These are phyloP conservation scores for Boletus insuetus DNA, from an alignment of 768 basidiomycete genomes.

Conservation along the genomic window DNA sequence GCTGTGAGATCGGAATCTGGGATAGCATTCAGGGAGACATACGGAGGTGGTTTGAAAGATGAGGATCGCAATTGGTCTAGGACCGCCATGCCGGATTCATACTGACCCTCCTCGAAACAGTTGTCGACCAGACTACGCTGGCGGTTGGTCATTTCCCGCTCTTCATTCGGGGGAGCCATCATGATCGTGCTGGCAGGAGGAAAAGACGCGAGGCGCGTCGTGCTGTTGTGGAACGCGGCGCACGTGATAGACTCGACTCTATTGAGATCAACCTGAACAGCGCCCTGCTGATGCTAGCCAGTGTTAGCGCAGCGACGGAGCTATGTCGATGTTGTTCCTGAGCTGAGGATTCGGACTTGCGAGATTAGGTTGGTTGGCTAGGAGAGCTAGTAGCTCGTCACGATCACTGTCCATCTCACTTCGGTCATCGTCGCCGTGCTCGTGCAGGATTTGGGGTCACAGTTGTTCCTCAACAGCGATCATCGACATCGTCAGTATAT, in stretches of 20 bases:
- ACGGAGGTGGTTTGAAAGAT: slow-evolving; percentile 59
- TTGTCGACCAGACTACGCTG: slow-evolving; percentile 63
- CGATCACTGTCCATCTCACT: background rate
- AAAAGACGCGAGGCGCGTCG: slow-evolving; percentile 6
- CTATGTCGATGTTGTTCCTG: too few relatives aligned
- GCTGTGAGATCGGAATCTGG: slow-evolving; percentile 12
- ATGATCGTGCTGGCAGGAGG: background rate
- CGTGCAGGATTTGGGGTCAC: slow-evolving; percentile 1
- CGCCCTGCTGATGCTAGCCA: too few relatives aligned
- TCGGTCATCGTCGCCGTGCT: slow-evolving; percentile 1
- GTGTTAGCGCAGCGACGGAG: too few relatives aligned
- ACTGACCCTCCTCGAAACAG: slow-evolving; percentile 76
- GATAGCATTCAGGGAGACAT: slow-evolving; percentile 28
- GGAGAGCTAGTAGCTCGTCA: too few relatives aligned
- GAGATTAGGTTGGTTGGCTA: background rate
- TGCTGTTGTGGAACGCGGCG: slow-evolving; percentile 13
- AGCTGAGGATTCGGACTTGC: too few relatives aligned
- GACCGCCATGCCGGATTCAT: slow-evolving; percentile 60
- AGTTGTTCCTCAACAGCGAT: slow-evolving; percentile 3
- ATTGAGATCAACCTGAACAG: too few relatives aligned
- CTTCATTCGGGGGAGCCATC: slow-evolving; percentile 21
- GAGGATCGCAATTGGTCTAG: slow-evolving; percentile 61
- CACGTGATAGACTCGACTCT: slow-evolving; percentile 27
- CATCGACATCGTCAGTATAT: background rate
- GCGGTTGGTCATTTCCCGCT: slow-evolving; percentile 45